Percentiles rank a stretch among this genome's conserved stretches.
Conservation (phyloP, 257 asterid genomes). For the Nicotiana obtusifolia region DNA sequence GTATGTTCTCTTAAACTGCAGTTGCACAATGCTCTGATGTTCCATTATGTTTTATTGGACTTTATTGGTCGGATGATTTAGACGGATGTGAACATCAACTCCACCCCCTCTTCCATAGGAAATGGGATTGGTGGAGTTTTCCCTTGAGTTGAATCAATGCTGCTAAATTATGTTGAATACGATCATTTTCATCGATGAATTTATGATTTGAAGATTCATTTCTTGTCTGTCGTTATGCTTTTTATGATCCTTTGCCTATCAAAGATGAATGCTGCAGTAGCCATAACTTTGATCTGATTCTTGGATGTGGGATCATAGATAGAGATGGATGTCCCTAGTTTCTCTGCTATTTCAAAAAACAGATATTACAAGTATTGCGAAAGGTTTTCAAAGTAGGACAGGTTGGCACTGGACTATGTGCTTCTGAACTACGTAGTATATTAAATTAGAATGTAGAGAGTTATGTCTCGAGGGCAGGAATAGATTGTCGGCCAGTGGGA, state of each 20-base stretch:
- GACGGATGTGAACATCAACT: slow-evolving; percentile 30
- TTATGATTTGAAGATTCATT: slow-evolving; percentile 14
- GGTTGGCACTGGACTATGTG: slow-evolving; percentile 47
- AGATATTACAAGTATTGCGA: slow-evolving; percentile 27
- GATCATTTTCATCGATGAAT: neutral
- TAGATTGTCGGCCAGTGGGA: slow-evolving; percentile 40
- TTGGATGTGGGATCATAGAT: slow-evolving; percentile 30
- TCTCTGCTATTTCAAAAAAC: slow-evolving; percentile 42
- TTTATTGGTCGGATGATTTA: slow-evolving; percentile 36
- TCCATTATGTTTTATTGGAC: slow-evolving; percentile 28
- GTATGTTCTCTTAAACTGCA: slow-evolving; percentile 33
- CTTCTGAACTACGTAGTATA: slow-evolving; percentile 15
- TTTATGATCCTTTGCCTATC: neutral
- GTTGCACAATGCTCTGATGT: slow-evolving; percentile 31
- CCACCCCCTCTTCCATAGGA: slow-evolving; percentile 33
- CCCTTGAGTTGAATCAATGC: slow-evolving; percentile 19
- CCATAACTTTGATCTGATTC: slow-evolving; percentile 17
- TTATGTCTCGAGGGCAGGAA: slow-evolving; percentile 41
- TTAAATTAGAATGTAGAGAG: slow-evolving; percentile 25
- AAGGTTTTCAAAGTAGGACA: slow-evolving; percentile 42
- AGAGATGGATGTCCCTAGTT: slow-evolving; percentile 38
- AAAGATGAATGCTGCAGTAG: slow-evolving; percentile 10
- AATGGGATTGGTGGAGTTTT: slow-evolving; percentile 18
- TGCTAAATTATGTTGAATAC: neutral
- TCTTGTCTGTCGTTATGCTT: slow-evolving; percentile 12